Evolutionary conservation across 257 asterid genomes (phyloP), one percentile per base, ranked within the genome.

Genomic region (Solanum chaucha): DNA sequence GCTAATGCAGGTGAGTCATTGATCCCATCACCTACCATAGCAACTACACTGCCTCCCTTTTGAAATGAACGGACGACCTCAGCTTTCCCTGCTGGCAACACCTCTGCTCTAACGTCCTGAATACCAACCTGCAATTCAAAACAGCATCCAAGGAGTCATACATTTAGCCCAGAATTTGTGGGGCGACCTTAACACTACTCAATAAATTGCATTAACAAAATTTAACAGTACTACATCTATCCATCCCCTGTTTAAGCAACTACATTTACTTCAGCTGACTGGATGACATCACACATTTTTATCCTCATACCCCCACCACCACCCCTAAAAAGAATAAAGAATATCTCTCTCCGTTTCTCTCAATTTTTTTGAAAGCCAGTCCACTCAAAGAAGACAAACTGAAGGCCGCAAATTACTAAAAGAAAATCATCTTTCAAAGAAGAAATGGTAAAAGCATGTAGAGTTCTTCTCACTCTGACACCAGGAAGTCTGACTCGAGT

Each of bases 1-100:
- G 99, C 99, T 87, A 97, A 87, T 59, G 98, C 99, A 15, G 99
- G 99, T 4, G 99, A 97, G 87, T 97, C 99, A 40, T 97, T 97
- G 73, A 97, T 97, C 20, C 99, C 99, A 68, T 97, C 99, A 64
- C 99, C 99, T 87, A 97, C 98, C 99, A 97, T 96, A 59, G 99
- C 99, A 17, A 97, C 99, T 78, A 96, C 91, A 68, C 85, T 87
- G 86, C 99, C 99, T 75, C 89, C 91, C 73, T 93, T 95, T 89
- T 97, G 99, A 89, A 97, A 92, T 48, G 98, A 96, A 9, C 87
- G 94, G 34, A 97, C 73, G 1, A 96, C 98, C 30, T 96, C 99
- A 10, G 99, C 99, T 91, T 97, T 97, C 84, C 98, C 99, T 12
- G 99, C 96, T 41, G 99, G 99, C 99, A 96, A 93, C 87, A 97